Conservation (phyloP, 768 basidiomycete species). For the Coprinopsis cinerea region DNA sequence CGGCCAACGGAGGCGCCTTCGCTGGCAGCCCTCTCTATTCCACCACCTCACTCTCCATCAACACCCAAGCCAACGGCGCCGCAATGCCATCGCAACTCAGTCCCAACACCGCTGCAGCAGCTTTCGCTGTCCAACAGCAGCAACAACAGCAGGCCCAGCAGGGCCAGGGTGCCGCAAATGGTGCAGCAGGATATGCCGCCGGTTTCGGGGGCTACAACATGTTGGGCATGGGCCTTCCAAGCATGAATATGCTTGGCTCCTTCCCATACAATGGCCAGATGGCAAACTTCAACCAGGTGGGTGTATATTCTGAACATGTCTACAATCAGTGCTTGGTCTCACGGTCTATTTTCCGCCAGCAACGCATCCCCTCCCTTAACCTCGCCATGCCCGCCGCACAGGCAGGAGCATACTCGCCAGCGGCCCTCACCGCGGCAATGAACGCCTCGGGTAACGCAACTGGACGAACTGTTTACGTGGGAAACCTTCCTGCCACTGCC, state of each 20-base stretch:
- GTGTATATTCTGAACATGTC: conserved; percentile 12
- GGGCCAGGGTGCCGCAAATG: conserved; percentile 36
- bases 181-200: conserved; percentile 47
- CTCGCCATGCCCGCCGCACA: conserved; percentile 67
- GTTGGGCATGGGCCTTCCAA: conserved; percentile 76
- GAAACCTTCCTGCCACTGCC: conserved; percentile 91
- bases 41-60: conserved; percentile 64
- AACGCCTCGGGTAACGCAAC: conserved; percentile 60
- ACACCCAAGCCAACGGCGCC: conserved; percentile 49
- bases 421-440: conserved; percentile 67
- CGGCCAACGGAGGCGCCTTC: conserved; percentile 40
- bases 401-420: conserved; percentile 65
- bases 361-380: conserved; percentile 60
- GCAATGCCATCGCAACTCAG: conserved; percentile 58
- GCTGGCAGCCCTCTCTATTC: conserved; percentile 62
- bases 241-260: conserved; percentile 63
- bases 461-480: conserved; percentile 94
- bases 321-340: conserved; percentile 14
- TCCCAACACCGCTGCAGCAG: conserved; percentile 54
- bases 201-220: conserved; percentile 68
- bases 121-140: conserved; percentile 42
- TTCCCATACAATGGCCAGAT: conserved; percentile 72
- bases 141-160: conserved; percentile 41
- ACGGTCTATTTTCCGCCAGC: conserved; percentile 44
- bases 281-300: conserved; percentile 62